Evolutionary conservation across 768 basidiomycete genomes (phyloP).

Genomic region (Candolleomyces eurysporus): DNA sequence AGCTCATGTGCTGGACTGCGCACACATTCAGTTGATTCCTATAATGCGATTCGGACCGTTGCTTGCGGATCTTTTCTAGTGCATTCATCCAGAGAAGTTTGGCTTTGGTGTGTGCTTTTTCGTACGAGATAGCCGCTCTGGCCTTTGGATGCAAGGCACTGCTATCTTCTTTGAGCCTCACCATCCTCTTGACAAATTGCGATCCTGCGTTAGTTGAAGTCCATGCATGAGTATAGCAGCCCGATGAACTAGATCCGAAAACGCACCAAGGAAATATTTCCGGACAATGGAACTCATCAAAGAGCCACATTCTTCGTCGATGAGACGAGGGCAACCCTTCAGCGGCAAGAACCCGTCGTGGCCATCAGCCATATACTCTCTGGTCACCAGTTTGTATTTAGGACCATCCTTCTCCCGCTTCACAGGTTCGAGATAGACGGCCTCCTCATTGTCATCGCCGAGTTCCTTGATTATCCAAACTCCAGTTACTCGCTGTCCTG

Average conservation of each 20-base stretch:
- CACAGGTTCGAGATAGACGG: conserved; percentile 54
- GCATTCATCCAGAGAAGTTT: conserved; percentile 49
- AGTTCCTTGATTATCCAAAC: conserved; percentile 58
- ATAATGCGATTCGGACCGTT: conserved; percentile 53
- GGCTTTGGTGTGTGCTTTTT: conserved; percentile 15
- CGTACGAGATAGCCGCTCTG: conserved; percentile 33
- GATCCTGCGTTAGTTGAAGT: conserved; percentile 44
- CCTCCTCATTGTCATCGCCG: conserved; percentile 18
- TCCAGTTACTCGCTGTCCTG: conserved; percentile 71
- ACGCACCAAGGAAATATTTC: conserved; percentile 79
- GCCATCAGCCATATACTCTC: conserved; percentile 81
- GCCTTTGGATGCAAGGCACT: conserved; percentile 32
- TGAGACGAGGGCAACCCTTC: conserved; percentile 60
- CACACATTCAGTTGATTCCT: conserved; percentile 58
- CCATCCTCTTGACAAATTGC: conserved; percentile 68
- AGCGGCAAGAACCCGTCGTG: conserved; percentile 80
- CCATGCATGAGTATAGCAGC: conserved; percentile 1
- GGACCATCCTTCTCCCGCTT: conserved; percentile 48
- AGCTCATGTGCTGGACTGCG: conserved; percentile 72
- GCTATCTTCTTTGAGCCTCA: conserved; percentile 33
- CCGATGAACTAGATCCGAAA: background rate
- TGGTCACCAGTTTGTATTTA: conserved; percentile 79
- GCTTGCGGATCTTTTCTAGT: conserved; percentile 37
- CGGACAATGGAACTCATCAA: conserved; percentile 78
- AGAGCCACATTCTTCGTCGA: conserved; percentile 83